Conservation (phyloP, 768 basidiomycete species). For the Pulveroboletus sp. region DNA sequence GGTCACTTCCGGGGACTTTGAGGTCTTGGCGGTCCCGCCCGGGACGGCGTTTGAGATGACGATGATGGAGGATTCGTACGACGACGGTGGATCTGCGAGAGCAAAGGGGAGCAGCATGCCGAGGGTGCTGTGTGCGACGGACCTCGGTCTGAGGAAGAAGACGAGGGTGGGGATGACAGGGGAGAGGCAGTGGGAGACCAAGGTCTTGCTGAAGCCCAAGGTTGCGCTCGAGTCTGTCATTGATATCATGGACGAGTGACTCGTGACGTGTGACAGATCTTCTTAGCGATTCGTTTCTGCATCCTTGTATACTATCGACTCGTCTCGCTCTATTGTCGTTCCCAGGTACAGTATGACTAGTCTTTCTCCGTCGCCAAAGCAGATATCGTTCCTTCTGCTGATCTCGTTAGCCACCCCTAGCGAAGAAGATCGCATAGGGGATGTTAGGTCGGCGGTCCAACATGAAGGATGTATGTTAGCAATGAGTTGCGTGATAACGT, state of each 20-base stretch:
- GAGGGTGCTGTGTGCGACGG: constrained; percentile 36
- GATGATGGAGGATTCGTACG: constrained; percentile 32
- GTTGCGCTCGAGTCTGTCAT: constrained; percentile 37
- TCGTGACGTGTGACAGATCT: neutral
- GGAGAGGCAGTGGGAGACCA: constrained; percentile 30
- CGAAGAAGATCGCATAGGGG: too few species aligned
- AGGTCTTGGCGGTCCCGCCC: constrained; percentile 27
- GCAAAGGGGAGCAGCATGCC: neutral
- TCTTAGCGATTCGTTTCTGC: too few species aligned
- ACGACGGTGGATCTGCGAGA: constrained; percentile 20
- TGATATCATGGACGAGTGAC: constrained; percentile 33
- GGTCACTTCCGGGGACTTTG: constrained; percentile 31
- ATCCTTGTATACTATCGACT: too few species aligned
- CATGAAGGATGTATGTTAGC: too few species aligned
- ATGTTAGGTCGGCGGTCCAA: too few species aligned
- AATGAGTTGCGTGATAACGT: too few species aligned
- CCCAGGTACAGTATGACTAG: too few species aligned
- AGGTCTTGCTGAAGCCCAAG: constrained; percentile 35
- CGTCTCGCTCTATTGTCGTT: too few species aligned
- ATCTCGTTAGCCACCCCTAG: too few species aligned
- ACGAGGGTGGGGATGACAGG: constrained; percentile 22
- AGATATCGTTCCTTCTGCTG: too few species aligned
- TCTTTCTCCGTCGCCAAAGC: too few species aligned
- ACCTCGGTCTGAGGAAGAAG: constrained; percentile 35
- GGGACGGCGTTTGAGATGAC: constrained; percentile 22